Conservation (phyloP, 306 rosid species). For the Cucurbita maxima region DNA sequence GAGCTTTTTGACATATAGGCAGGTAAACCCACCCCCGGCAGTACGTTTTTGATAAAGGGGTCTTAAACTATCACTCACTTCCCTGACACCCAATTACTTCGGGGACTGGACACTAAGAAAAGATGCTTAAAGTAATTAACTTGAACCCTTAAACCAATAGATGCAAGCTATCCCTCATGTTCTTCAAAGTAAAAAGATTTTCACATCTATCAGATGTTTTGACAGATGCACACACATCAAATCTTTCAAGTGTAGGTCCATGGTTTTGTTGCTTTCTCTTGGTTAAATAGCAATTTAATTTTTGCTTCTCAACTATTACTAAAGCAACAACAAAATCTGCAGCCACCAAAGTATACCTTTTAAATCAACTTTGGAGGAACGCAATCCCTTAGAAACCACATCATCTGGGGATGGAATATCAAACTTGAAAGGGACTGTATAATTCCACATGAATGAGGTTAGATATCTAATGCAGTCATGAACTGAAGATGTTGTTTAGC, state of each 20-base stretch:
- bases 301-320: slow-evolving; percentile 2
- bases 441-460: slow-evolving; percentile 14
- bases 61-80: not conserved
- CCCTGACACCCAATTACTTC: not conserved
- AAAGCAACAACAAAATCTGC: slow-evolving; percentile 2
- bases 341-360: slow-evolving; percentile 42
- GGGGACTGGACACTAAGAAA: not conserved
- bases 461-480: slow-evolving; percentile 10
- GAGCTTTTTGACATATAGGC: not conserved
- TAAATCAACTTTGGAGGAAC: slow-evolving; percentile 50
- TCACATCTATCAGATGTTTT: not conserved
- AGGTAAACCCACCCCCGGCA: not conserved
- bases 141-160: not conserved
- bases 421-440: slow-evolving; percentile 78
- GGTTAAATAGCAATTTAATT: not conserved
- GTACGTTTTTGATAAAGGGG: not conserved
- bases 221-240: not conserved
- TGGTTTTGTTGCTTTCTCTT: not conserved
- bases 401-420: slow-evolving; percentile 93
- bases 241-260: not conserved
- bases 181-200: not conserved
- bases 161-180: not conserved
- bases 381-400: slow-evolving; percentile 48
- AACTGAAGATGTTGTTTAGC: not conserved
- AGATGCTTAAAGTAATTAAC: not conserved